Evolutionary conservation across 2,329 filamentous ascomycete genomes (phyloP).

Genomic region (Arthrobotrys pseudoclavata): DNA sequence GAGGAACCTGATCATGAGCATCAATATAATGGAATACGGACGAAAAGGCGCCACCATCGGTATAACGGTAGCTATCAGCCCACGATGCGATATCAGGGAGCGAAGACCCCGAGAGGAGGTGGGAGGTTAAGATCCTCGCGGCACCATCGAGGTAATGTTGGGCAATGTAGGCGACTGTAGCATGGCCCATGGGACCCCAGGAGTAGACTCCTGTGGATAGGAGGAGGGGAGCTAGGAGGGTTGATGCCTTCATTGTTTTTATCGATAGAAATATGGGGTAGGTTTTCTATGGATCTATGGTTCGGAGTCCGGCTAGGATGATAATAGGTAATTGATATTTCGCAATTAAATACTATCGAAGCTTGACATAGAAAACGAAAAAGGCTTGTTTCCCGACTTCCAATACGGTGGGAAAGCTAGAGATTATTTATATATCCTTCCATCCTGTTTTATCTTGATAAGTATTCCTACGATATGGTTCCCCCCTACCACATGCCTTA

Average conservation of each 20-base stretch:
- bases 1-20: slow-evolving; percentile 73
- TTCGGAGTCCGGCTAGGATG: slow-evolving; percentile 3
- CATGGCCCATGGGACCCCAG: slow-evolving; percentile 59
- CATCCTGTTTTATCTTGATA: slow-evolving; percentile 18
- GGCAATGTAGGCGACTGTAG: slow-evolving; percentile 60
- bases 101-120: slow-evolving; percentile 70
- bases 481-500: background rate
- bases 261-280: background rate
- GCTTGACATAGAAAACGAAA: background rate
- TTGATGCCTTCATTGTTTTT: slow-evolving; percentile 56
- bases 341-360: slow-evolving; percentile 10
- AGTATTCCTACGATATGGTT: slow-evolving; percentile 22
- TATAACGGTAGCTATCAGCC: slow-evolving; percentile 74
- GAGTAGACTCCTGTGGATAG: slow-evolving; percentile 51
- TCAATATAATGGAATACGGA: slow-evolving; percentile 78
- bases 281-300: background rate
- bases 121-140: slow-evolving; percentile 68
- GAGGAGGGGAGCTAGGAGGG: slow-evolving; percentile 39
- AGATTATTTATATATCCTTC: slow-evolving; percentile 48
- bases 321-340: slow-evolving; percentile 6
- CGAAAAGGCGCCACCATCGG: slow-evolving; percentile 74
- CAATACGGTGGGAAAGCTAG: slow-evolving; percentile 24
- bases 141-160: slow-evolving; percentile 61
- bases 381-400: slow-evolving; percentile 1
- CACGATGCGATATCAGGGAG: slow-evolving; percentile 76